phyloP scores from a whole-genome alignment of 2,329 filamentous ascomycete species.

The Cordyceps farinosa region DNA sequence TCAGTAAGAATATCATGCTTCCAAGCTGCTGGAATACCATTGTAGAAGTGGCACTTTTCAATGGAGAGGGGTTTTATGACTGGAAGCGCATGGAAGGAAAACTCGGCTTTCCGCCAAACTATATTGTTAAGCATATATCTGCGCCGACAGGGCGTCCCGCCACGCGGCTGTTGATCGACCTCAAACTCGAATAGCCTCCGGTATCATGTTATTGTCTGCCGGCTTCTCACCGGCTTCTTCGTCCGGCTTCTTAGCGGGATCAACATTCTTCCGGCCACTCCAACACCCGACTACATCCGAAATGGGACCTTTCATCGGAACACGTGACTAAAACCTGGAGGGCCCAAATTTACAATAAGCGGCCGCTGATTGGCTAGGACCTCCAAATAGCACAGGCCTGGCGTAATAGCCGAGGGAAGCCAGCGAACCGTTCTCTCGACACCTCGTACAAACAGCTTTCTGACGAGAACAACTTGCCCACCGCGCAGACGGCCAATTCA shows the following conservation, averaged over 20 bases:
- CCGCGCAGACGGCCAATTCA: conserved; percentile 9
- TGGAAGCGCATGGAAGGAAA: no score
- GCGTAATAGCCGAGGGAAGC: conserved; percentile 19
- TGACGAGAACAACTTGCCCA: neutral
- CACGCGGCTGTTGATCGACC: no score
- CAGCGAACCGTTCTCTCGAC: conserved; percentile 2
- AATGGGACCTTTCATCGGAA: neutral
- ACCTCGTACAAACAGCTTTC: neutral
- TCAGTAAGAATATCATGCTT: no score
- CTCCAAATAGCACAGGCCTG: conserved; percentile 4
- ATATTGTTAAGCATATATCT: no score
- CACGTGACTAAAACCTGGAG: conserved; percentile 9
- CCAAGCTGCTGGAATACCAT: no score
- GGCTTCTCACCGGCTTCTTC: conserved; percentile 8
- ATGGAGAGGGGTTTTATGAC: no score
- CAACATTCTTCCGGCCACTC: neutral
- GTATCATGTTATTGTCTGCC: neutral
- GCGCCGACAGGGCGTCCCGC: no score
- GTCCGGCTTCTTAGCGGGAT: conserved; percentile 5
- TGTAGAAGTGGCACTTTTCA: no score
- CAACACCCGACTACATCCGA: conserved; percentile 14
- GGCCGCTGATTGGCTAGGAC: conserved; percentile 12
- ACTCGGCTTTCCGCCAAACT: no score
- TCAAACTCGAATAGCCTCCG: no score
- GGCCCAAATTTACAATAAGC: conserved; percentile 18